phyloP scores from a whole-genome alignment of 163 green algal species.

The Coccomyxa subellipsoidea region DNA sequence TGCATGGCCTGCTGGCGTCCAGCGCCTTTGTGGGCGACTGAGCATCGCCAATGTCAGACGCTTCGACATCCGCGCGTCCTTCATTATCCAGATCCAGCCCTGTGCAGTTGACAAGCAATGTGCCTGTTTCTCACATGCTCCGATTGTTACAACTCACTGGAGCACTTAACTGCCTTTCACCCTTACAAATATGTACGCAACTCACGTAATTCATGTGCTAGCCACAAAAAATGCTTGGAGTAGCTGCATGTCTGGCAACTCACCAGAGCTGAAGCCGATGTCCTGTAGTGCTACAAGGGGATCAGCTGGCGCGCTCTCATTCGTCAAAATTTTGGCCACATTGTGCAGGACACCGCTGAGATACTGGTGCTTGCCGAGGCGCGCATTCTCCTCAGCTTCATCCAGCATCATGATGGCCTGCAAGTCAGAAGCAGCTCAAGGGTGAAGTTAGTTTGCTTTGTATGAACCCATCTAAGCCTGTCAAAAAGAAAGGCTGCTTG shows the following conservation, averaged over 20 bases:
- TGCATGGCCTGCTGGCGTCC: neutral
- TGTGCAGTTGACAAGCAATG: too few species aligned
- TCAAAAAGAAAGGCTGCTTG: neutral
- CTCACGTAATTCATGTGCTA: too few species aligned
- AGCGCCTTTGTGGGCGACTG: neutral
- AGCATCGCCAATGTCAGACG: neutral
- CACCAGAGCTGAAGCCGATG: neutral
- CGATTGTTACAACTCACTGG: too few species aligned
- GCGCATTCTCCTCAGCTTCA: neutral
- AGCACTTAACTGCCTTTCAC: too few species aligned
- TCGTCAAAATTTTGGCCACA: neutral
- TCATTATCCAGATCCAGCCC: neutral
- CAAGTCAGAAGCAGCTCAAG: neutral
- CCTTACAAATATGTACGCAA: too few species aligned
- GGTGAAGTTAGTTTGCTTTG: neutral
- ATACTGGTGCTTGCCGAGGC: constrained; percentile 7
- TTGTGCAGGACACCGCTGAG: constrained; percentile 19
- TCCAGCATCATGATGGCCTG: neutral
- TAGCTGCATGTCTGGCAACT: neutral
- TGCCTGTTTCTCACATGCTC: too few species aligned
- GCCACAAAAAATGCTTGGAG: neutral
- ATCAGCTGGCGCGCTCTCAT: neutral
- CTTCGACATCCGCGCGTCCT: neutral
- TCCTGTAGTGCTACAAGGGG: neutral
- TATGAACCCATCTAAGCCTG: too few species aligned